Conservation (phyloP, 2,329 filamentous ascomycete species). For the Xylaria polymorpha region DNA sequence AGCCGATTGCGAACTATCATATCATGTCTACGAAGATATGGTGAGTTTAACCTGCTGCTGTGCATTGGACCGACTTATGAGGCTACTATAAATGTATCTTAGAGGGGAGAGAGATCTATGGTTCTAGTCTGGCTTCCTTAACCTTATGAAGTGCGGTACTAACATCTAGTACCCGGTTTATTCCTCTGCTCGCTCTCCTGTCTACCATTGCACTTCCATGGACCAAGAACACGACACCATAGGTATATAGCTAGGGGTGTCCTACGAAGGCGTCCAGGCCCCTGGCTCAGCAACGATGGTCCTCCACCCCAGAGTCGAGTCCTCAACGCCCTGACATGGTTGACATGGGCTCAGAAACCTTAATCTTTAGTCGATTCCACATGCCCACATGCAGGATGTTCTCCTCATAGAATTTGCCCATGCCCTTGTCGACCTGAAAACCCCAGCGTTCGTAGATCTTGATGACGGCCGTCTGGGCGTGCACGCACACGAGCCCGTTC, state of each 20-base stretch:
- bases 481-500: constrained; percentile 80
- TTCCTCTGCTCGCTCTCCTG: background rate
- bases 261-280: constrained; percentile 3
- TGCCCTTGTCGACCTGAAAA: constrained; percentile 76
- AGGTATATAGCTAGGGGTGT: constrained; percentile 30
- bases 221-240: background rate
- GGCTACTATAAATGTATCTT: background rate
- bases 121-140: constrained; percentile 5
- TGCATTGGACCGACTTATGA: background rate
- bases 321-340: background rate
- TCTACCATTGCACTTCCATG: constrained; percentile 18
- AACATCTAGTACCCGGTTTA: background rate
- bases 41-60: constrained; percentile 3
- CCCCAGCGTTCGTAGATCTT: constrained; percentile 76
- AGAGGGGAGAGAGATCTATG: background rate
- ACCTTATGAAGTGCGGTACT: background rate
- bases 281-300: background rate
- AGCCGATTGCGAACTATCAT: constrained; percentile 5
- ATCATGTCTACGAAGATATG: constrained; percentile 1
- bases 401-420: constrained; percentile 86
- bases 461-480: constrained; percentile 77
- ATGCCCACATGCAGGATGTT: constrained; percentile 88
- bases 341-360: background rate
- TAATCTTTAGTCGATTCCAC: constrained; percentile 67
- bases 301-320: background rate